phyloP scores from a whole-genome alignment of 2,329 filamentous ascomycete genomes.

The Chaetomiaceae sp. region DNA sequence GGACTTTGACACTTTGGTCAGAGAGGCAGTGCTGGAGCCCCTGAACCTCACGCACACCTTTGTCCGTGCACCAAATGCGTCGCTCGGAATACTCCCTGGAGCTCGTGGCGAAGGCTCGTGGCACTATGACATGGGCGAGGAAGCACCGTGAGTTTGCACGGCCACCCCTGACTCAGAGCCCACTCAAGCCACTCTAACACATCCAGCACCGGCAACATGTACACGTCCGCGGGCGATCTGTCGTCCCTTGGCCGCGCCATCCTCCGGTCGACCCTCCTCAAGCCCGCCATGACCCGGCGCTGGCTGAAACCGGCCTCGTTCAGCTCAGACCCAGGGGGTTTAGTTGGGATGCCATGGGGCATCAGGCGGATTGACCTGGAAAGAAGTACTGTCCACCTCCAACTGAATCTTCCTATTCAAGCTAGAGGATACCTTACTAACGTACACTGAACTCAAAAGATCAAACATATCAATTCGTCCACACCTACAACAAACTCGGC shows the following conservation, averaged over 20 bases:
- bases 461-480: slow-evolving; percentile 27
- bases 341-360: slow-evolving; percentile 34
- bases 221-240: slow-evolving; percentile 31
- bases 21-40: slow-evolving; percentile 31
- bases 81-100: slow-evolving; percentile 35
- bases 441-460: slow-evolving; percentile 16
- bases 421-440: background rate
- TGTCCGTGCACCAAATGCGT: slow-evolving; percentile 30
- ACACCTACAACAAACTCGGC: slow-evolving; percentile 35
- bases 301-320: slow-evolving; percentile 33
- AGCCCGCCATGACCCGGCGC: slow-evolving; percentile 30
- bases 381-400: slow-evolving; percentile 18
- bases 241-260: slow-evolving; percentile 31
- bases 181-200: too few relatives aligned
- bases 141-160: slow-evolving; percentile 27
- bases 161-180: too few relatives aligned
- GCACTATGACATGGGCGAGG: slow-evolving; percentile 31
- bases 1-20: slow-evolving; percentile 30
- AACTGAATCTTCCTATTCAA: too few relatives aligned
- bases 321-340: slow-evolving; percentile 29
- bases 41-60: slow-evolving; percentile 33
- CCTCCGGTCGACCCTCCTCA: slow-evolving; percentile 30
- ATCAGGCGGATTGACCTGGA: slow-evolving; percentile 29
- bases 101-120: slow-evolving; percentile 30
- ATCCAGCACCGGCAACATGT: slow-evolving; percentile 33